Evolutionary conservation across 208 protist species (phyloP).

Genomic region (Angomonas ambiguus): DNA sequence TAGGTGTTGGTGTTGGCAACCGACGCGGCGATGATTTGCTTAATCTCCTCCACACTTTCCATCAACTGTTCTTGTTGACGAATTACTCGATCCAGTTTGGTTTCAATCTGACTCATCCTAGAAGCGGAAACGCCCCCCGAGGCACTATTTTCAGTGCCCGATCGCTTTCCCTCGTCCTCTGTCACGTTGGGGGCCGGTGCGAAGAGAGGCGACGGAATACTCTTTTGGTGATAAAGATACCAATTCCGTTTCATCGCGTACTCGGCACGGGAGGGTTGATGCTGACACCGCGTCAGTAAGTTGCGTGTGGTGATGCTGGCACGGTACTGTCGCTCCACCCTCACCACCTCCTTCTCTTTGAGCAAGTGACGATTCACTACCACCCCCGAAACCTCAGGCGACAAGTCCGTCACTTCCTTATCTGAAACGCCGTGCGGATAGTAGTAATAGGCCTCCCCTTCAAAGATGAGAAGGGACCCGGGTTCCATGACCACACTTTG

Average conservation of each 20-base stretch:
- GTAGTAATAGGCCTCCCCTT: slow-evolving; percentile 75
- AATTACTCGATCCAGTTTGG: slow-evolving; percentile 41
- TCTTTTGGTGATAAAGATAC: slow-evolving; percentile 73
- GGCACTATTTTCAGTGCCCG: neutral
- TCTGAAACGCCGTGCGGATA: slow-evolving; percentile 86
- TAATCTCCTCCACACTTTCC: slow-evolving; percentile 39
- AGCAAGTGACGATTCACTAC: slow-evolving; percentile 79
- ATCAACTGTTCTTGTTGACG: slow-evolving; percentile 34
- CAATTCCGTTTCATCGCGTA: slow-evolving; percentile 87
- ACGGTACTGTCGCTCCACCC: slow-evolving; percentile 59
- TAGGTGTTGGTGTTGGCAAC: slow-evolving; percentile 25
- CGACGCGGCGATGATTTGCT: slow-evolving; percentile 31
- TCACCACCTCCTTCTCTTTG: slow-evolving; percentile 37
- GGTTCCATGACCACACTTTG: slow-evolving; percentile 84
- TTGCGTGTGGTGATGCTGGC: slow-evolving; percentile 86
- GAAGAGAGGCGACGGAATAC: slow-evolving; percentile 58
- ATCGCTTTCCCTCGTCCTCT: neutral
- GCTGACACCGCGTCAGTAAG: slow-evolving; percentile 80
- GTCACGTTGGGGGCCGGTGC: slow-evolving; percentile 11
- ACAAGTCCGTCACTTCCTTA: slow-evolving; percentile 50
- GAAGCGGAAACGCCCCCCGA: neutral
- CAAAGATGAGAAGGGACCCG: slow-evolving; percentile 82
- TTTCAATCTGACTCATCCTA: slow-evolving; percentile 7
- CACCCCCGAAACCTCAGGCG: slow-evolving; percentile 41
- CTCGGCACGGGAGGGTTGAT: slow-evolving; percentile 71